Conservation (phyloP, 768 basidiomycete species). For the Phanerochaete sordida region DNA sequence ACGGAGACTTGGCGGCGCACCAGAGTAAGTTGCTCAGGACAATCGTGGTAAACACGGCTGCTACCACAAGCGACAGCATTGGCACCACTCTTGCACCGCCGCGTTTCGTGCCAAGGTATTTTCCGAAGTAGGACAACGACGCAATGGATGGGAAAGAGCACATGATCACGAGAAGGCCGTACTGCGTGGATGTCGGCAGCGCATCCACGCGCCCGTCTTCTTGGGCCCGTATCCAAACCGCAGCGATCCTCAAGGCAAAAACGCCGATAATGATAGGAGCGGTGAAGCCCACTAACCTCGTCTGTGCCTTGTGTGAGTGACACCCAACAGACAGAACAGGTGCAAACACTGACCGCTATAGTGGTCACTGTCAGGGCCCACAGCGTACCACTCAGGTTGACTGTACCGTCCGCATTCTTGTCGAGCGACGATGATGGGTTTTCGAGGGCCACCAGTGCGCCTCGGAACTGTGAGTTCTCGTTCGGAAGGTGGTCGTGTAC, state of each 20-base stretch:
- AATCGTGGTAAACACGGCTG: background rate
- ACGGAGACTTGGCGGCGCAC: too few relatives aligned
- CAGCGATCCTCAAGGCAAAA: background rate
- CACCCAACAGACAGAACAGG: too few relatives aligned
- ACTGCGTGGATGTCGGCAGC: background rate
- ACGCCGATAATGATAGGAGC: background rate
- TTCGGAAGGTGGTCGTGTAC: background rate
- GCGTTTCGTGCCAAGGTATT: background rate
- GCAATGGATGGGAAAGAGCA: background rate
- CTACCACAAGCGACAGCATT: background rate
- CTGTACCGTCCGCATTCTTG: background rate
- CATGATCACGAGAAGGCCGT: background rate
- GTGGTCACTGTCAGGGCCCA: background rate
- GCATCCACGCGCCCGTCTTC: background rate
- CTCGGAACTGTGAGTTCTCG: background rate
- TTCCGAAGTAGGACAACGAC: background rate
- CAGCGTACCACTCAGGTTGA: background rate
- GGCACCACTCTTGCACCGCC: background rate
- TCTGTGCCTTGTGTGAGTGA: too few relatives aligned
- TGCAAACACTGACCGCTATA: background rate
- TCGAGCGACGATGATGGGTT: background rate
- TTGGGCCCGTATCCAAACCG: background rate
- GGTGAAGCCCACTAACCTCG: background rate
- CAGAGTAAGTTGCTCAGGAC: too few relatives aligned
- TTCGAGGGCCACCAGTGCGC: background rate